A percentile compares a stretch with the other conserved stretches of the same genome.
Evolutionary conservation across 805 yeast species (phyloP).

Genomic region (Tetrapisispora namnaoensis): DNA sequence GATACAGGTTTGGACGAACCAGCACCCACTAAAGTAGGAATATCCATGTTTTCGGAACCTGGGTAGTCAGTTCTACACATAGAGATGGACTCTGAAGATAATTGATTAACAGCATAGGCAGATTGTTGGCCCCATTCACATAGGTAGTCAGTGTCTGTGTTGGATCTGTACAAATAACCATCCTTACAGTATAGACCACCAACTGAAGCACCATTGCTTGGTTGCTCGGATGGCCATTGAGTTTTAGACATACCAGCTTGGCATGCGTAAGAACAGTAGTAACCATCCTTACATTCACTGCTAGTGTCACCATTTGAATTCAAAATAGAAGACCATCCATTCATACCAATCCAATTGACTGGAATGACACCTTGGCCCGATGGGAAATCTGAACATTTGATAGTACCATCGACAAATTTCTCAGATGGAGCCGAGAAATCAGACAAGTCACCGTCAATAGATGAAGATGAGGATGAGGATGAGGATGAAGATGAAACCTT

Average conservation of each 20-base stretch:
- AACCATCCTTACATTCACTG: conserved; percentile 70
- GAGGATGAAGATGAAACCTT: conserved; percentile 15
- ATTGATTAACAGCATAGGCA: conserved; percentile 59
- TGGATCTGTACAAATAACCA: conserved; percentile 79
- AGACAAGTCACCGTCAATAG: conserved; percentile 47
- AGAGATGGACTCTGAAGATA: conserved; percentile 55
- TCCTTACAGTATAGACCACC: conserved; percentile 85
- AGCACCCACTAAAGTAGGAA: conserved; percentile 74
- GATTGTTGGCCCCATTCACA: conserved; percentile 80
- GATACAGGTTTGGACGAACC: conserved; percentile 61
- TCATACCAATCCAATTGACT: conserved; percentile 44
- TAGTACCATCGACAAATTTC: conserved; percentile 59
- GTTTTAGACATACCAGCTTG: conserved; percentile 98
- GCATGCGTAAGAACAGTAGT: conserved; percentile 95
- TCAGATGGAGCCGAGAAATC: conserved; percentile 46
- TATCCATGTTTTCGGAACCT: conserved; percentile 96
- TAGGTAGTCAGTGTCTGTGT: conserved; percentile 53
- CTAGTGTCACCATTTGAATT: conserved; percentile 43
- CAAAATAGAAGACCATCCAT: conserved; percentile 39
- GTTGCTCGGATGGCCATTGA: conserved; percentile 91
- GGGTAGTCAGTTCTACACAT: conserved; percentile 98
- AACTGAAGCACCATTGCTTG: conserved; percentile 77
- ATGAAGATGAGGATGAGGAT: conserved; percentile 23
- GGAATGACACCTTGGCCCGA: conserved; percentile 64
- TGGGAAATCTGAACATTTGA: conserved; percentile 61